Percentiles rank a stretch among this genome's conserved stretches.
These are phyloP conservation scores for Daldinia concentrica DNA, from an alignment of 495 filamentous ascomycete species.

Conservation along the genomic window DNA sequence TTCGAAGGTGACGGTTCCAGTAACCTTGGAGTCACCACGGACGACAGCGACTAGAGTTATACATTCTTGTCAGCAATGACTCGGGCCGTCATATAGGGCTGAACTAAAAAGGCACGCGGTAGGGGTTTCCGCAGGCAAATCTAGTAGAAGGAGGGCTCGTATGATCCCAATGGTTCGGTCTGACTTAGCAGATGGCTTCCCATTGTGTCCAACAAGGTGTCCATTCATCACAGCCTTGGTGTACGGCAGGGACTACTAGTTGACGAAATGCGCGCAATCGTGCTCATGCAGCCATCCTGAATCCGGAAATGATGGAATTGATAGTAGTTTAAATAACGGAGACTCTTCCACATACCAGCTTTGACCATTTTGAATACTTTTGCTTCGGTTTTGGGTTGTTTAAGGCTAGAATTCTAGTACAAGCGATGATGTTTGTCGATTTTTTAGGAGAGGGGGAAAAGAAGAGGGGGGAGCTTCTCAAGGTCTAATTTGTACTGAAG, in stretches of 20 bases:
- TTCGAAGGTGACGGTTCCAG: slow-evolving; percentile 93
- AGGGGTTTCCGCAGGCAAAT: slow-evolving; percentile 30
- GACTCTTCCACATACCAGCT: slow-evolving; percentile 74
- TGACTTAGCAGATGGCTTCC: slow-evolving; percentile 17
- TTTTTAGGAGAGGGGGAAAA: slow-evolving; percentile 28
- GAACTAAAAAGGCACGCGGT: slow-evolving; percentile 24
- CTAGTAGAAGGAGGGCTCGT: background rate
- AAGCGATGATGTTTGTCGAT: slow-evolving; percentile 24
- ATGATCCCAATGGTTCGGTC: slow-evolving; percentile 32
- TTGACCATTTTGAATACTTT: slow-evolving; percentile 82
- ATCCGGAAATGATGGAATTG: slow-evolving; percentile 42
- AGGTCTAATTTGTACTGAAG: slow-evolving; percentile 45
- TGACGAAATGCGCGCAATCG: slow-evolving; percentile 50
- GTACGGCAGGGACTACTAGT: slow-evolving; percentile 38
- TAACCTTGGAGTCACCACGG: slow-evolving; percentile 94
- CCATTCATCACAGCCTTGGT: slow-evolving; percentile 33
- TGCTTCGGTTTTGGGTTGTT: slow-evolving; percentile 25
- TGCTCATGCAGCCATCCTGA: slow-evolving; percentile 49
- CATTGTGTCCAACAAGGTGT: slow-evolving; percentile 47
- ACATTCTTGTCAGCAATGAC: slow-evolving; percentile 45
- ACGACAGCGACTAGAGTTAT: slow-evolving; percentile 80
- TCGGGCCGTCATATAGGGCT: slow-evolving; percentile 18
- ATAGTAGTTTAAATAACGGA: slow-evolving; percentile 37
- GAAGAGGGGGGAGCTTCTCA: slow-evolving; percentile 35
- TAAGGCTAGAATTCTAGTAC: slow-evolving; percentile 23